phyloP scores from a whole-genome alignment of 2,329 filamentous ascomycete species.

The Nannizziopsis barbatae region DNA sequence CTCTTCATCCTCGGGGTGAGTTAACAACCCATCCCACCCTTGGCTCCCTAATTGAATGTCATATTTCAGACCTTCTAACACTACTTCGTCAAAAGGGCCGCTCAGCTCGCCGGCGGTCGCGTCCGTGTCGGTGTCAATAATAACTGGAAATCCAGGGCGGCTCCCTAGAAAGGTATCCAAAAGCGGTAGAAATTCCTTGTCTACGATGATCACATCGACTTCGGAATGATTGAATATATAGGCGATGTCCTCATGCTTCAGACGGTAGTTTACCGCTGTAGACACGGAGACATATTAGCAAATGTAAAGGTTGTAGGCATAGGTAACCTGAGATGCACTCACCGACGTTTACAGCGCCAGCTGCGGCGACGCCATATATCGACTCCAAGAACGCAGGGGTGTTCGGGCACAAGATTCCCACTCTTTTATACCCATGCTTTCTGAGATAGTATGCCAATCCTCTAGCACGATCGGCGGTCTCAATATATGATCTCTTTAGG shows the following conservation, averaged over 20 bases:
- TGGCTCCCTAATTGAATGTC: constrained; percentile 54
- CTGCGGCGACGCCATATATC: constrained; percentile 76
- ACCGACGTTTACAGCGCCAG: constrained; percentile 65
- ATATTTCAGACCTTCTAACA: constrained; percentile 65
- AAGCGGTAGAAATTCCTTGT: constrained; percentile 64
- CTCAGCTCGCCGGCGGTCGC: constrained; percentile 59
- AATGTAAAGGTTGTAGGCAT: not conserved
- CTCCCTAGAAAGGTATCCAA: constrained; percentile 53
- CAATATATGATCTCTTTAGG: constrained; percentile 64
- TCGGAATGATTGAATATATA: constrained; percentile 87
- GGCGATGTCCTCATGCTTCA: constrained; percentile 73
- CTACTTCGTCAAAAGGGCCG: constrained; percentile 72
- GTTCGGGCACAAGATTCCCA: constrained; percentile 82
- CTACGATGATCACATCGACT: constrained; percentile 76
- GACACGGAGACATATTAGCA: not conserved
- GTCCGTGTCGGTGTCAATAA: constrained; percentile 80
- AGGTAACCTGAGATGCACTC: constrained; percentile 6
- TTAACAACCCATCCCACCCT: constrained; percentile 67
- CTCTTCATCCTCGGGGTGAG: constrained; percentile 63
- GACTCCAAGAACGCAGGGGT: constrained; percentile 89
- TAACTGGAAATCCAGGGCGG: constrained; percentile 54
- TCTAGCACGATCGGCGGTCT: constrained; percentile 73
- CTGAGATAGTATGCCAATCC: constrained; percentile 80
- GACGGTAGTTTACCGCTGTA: constrained; percentile 54
- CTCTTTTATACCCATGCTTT: constrained; percentile 59